Base-by-base conservation (phyloP, 202 grass and related monocot species). In the Sporobolus alterniflorus region DNA sequence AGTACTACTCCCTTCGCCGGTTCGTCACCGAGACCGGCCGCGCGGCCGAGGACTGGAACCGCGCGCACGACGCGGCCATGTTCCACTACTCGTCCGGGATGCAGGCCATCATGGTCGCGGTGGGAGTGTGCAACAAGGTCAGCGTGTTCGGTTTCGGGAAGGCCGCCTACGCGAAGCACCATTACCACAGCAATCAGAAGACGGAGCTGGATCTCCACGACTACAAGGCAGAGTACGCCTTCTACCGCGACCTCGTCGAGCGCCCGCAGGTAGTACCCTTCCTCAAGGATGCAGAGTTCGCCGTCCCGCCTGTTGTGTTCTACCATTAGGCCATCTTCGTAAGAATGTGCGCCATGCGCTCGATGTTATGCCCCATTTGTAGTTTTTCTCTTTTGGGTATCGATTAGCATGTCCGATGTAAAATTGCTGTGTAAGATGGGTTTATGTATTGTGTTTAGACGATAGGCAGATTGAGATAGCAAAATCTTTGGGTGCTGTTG, bases 11-110 rank as follows among this genome's bases (percentile, higher is more conserved):
- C 42, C 78, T 98, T 66, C 91, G 84, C 75, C 80, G 86, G n/a
- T 98, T 98, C 77, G 82, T 95, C 36, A 6, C 69, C 44, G 71
- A 89, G 69, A 98, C 90, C 0, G 86, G 88, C 29, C 85, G 75
- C 54, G 64, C 44, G 17, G 54, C 82, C 11, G 88, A 85, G 63
- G 86, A 98, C 10, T 98, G 95, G 95, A 76, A 54, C 74, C 26
- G 78, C 47, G 65, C 50, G 9, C 95, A 92, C 67, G 90, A 95
- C 52, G 67, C 87, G 15, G 70, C 91, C 21, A 50, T 89, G 67
- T 98, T 98, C 87, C 95, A 98, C 50, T 98, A 98, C 82, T 98
- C 95, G 5, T 98, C 92, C 4, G 95, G 95, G 40, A 90, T 98
- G 90, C 95, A 98, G 87, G 92, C 95, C 43, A 86, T 93, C 73